Base-by-base conservation (phyloP, 768 basidiomycete genomes). In the Amanita rimosa region DNA sequence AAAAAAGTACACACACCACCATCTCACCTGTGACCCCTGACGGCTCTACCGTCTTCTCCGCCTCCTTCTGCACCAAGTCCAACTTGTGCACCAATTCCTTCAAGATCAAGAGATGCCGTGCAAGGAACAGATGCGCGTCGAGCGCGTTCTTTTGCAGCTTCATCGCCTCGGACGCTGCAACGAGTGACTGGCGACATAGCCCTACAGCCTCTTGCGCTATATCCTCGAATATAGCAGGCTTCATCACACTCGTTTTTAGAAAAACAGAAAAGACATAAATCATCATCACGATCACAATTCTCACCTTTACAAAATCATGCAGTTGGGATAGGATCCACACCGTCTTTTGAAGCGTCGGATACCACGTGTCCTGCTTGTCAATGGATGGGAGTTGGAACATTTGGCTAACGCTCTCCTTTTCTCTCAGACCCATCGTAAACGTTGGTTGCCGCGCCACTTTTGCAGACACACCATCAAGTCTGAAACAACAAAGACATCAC, bases 171-270 rank as follows among this genome's bases (percentile, higher is more conserved):
- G 85, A 74, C 0, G 88, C 91, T 4, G 74, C 63, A 31, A 85
- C 70, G 3, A 98, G 75, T 0, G 94, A 95, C 51, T 83, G 75
- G 31, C 83, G 78, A 61, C 93, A 95, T 3, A 91, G 69, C 10
- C 75, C 72, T 27, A 96, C 74, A 0, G 94, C 90, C 66, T 97
- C 94, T 65, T 93, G 89, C 0, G 95, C 93, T 35, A 98, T 87
- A 62, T 99, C 96, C 57, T 93, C 87, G 51, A 96, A 99, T 50
- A 97, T 94, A 1, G 81, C 84, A n/a, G 88, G 83, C 93, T 27
- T 27, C 27, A 27, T 51, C 5, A 29, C 8, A 37, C 35, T 6
- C n/a, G 46, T 45, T 48, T 50, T 26, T 3, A 26, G 26, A 26
- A 26, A 26, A 26, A 31, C 34, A 40, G 35, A 24, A 24, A 44